These are phyloP conservation scores for Diutina neorugosa DNA, from an alignment of 1,139 yeast species.

Conservation along the genomic window DNA sequence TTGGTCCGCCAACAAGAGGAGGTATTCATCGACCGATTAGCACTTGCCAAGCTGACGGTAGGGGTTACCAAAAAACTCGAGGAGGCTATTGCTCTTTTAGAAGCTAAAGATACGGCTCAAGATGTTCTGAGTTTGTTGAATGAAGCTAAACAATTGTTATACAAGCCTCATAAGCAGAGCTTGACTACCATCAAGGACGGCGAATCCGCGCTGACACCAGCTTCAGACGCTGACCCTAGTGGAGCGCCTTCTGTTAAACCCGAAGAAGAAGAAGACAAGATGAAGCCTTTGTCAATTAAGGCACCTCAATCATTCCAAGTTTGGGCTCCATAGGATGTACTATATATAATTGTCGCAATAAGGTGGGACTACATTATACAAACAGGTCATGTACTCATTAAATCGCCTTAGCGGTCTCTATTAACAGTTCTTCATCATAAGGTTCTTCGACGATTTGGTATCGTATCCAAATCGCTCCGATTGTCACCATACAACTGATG, in stretches of 20 bases:
- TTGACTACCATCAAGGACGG: constrained; percentile 10
- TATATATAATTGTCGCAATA: background rate
- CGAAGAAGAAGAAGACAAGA: constrained; percentile 10
- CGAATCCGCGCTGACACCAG: background rate
- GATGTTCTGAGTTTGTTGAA: constrained; percentile 18
- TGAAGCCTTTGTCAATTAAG: constrained; percentile 68
- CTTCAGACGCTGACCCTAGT: constrained; percentile 9
- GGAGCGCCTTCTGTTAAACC: constrained; percentile 10
- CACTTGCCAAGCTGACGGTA: constrained; percentile 52
- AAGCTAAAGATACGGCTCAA: constrained; percentile 8
- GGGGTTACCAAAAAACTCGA: constrained; percentile 38
- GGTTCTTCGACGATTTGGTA: background rate
- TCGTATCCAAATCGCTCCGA: background rate
- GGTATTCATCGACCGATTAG: constrained; percentile 63
- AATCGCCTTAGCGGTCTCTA: constrained; percentile 2
- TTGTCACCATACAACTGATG: constrained; percentile 39
- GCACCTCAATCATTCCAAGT: constrained; percentile 79
- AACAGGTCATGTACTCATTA: background rate
- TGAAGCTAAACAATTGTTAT: constrained; percentile 38
- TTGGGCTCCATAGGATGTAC: constrained; percentile 47
- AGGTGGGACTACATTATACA: background rate
- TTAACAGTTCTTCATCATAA: constrained; percentile 1
- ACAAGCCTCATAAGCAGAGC: constrained; percentile 35
- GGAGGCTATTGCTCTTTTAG: constrained; percentile 27
- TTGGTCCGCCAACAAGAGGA: constrained; percentile 74